Conservation (phyloP, 1,284 basidiomycete species). For the Lentinus polychrous region DNA sequence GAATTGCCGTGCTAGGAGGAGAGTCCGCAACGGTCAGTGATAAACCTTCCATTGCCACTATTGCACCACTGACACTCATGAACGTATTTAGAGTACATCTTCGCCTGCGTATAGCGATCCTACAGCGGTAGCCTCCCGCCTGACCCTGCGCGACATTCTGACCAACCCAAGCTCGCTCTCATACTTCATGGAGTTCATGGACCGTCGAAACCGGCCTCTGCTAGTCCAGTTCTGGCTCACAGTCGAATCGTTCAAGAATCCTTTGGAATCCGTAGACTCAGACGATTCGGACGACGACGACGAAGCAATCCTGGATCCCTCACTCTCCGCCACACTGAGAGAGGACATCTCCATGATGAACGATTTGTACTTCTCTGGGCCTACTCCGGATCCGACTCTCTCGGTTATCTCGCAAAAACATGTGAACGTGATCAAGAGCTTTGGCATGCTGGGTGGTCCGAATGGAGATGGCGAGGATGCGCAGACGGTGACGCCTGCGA, state of each 20-base stretch:
- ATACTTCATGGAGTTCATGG: constrained; percentile 98
- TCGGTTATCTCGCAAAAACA: constrained; percentile 65
- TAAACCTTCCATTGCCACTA: background rate
- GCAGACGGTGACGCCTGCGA: constrained; percentile 32
- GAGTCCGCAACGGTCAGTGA: constrained; percentile 52
- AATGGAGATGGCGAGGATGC: background rate
- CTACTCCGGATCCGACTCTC: constrained; percentile 51
- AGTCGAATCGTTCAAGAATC: constrained; percentile 96
- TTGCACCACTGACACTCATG: constrained; percentile 9
- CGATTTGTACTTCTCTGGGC: constrained; percentile 74
- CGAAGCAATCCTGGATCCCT: constrained; percentile 53
- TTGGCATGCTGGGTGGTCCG: constrained; percentile 42
- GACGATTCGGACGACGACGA: constrained; percentile 63
- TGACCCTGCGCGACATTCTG: constrained; percentile 69
- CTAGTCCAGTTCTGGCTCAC: constrained; percentile 97
- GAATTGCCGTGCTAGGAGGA: constrained; percentile 76
- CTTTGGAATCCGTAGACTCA: constrained; percentile 79
- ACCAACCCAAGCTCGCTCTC: constrained; percentile 85
- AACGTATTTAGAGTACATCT: constrained; percentile 7
- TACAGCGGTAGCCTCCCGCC: constrained; percentile 14
- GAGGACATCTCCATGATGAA: constrained; percentile 88
- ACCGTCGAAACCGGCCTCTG: constrained; percentile 76
- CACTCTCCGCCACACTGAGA: constrained; percentile 54
- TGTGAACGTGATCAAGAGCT: constrained; percentile 62
- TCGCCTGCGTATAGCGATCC: constrained; percentile 23